phyloP scores from a whole-genome alignment of 768 basidiomycete genomes.

The Auricularia auricula-judae region DNA sequence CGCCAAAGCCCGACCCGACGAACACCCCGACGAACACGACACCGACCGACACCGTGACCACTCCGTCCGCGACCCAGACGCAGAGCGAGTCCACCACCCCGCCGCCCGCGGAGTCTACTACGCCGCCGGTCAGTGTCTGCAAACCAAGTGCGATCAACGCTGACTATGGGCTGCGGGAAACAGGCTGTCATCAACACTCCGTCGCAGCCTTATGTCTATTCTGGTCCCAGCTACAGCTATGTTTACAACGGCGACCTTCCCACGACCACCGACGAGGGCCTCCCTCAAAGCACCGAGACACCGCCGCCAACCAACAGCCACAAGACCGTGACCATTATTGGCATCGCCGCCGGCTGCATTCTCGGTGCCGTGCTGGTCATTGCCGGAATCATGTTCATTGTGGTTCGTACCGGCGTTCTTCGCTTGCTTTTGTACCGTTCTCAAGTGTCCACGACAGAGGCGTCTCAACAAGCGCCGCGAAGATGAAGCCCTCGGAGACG shows the following conservation, averaged over 20 bases:
- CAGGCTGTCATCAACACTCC: not conserved
- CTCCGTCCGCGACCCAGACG: not conserved
- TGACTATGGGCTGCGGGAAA: not conserved
- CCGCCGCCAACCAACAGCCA: not conserved
- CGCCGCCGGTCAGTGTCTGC: not conserved
- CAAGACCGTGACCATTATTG: conserved; percentile 8
- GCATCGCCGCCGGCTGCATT: conserved; percentile 25
- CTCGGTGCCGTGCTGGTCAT: conserved; percentile 22
- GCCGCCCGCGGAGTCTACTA: not conserved
- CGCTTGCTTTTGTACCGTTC: not conserved
- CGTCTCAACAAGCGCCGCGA: conserved; percentile 7
- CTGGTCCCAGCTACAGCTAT: not conserved
- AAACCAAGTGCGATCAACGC: not conserved
- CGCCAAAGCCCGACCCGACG: not conserved
- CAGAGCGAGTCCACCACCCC: not conserved
- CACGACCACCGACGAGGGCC: not conserved
- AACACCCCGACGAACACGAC: not conserved
- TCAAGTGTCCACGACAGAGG: conserved; percentile 4
- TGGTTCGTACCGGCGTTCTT: conserved; percentile 14
- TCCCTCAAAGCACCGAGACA: not conserved
- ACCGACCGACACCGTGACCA: not conserved
- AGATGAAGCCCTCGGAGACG: conserved; percentile 12
- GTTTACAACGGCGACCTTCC: not conserved
- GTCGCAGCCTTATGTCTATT: not conserved
- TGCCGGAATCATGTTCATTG: conserved; percentile 23